Evolutionary conservation across 2,329 filamentous ascomycete genomes (phyloP).

Genomic region (Sporothrix sp.): DNA sequence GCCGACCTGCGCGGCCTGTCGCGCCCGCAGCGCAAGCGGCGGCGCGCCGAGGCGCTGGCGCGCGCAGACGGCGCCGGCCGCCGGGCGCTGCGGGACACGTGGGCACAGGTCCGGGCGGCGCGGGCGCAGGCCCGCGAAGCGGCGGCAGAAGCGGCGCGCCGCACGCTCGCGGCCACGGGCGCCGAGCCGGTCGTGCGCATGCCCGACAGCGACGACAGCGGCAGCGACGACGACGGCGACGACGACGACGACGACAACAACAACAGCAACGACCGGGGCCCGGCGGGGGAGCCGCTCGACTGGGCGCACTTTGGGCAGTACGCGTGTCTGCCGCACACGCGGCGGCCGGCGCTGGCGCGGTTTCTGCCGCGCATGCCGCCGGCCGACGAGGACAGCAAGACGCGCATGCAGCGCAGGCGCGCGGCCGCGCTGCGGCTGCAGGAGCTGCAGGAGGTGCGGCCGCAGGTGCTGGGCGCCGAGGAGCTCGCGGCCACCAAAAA

Average conservation of each 20-base stretch:
- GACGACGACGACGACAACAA: constrained; percentile 56
- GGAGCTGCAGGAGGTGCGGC: constrained; percentile 59
- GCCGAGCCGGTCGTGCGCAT: not conserved
- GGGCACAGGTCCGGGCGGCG: constrained; percentile 25
- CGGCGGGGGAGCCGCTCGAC: constrained; percentile 68
- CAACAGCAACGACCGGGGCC: constrained; percentile 47
- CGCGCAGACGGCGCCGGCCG: constrained; percentile 28
- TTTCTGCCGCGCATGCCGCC: constrained; percentile 76
- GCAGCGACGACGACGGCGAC: constrained; percentile 24
- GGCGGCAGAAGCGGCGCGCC: constrained; percentile 23
- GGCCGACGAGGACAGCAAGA: constrained; percentile 62
- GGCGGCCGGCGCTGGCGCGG: constrained; percentile 65
- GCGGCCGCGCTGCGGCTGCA: constrained; percentile 60
- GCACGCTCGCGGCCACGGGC: not conserved
- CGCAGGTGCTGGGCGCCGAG: constrained; percentile 64
- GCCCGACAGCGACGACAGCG: not conserved
- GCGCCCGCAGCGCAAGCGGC: constrained; percentile 38
- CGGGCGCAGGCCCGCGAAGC: not conserved
- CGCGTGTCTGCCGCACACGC: constrained; percentile 63
- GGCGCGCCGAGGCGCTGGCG: constrained; percentile 32
- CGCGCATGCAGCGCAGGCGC: constrained; percentile 59
- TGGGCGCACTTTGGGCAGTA: constrained; percentile 76
- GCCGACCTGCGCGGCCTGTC: constrained; percentile 42
- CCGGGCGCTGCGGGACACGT: constrained; percentile 25
- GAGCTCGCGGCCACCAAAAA: constrained; percentile 66